These are phyloP conservation scores for Umbelopsis ramanniana DNA, from an alignment of 192 early-diverging fungal species.

Conservation along the genomic window DNA sequence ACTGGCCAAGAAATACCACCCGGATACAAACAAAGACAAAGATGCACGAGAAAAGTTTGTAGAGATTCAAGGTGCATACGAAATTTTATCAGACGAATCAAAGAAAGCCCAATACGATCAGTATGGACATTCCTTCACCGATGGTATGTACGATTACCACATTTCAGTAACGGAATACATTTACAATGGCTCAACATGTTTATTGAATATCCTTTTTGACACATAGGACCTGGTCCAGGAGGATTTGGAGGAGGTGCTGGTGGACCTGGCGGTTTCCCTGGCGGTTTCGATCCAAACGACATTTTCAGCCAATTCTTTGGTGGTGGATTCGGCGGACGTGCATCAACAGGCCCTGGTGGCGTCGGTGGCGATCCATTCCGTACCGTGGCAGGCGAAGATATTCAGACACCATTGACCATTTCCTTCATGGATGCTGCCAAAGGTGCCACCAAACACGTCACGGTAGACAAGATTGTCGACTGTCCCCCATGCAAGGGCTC, in stretches of 20 bases:
- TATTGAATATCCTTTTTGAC: background rate
- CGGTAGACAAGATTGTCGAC: slow-evolving; percentile 64
- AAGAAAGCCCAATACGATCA: slow-evolving; percentile 93
- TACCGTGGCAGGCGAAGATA: slow-evolving; percentile 58
- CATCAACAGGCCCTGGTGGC: slow-evolving; percentile 43
- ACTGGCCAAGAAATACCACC: slow-evolving; percentile 97
- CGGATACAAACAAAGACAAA: slow-evolving; percentile 95
- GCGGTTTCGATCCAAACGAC: slow-evolving; percentile 60
- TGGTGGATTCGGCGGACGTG: slow-evolving; percentile 46
- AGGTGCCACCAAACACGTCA: slow-evolving; percentile 71
- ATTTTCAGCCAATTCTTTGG: slow-evolving; percentile 40
- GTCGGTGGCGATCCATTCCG: slow-evolving; percentile 27
- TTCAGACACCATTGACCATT: slow-evolving; percentile 69
- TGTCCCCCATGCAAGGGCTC: slow-evolving; percentile 83
- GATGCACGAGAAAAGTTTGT: slow-evolving; percentile 95
- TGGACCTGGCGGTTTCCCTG: slow-evolving; percentile 62
- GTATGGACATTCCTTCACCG: slow-evolving; percentile 66
- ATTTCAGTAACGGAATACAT: background rate
- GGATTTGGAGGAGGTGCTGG: slow-evolving; percentile 48
- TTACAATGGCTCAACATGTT: background rate
- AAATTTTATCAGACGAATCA: slow-evolving; percentile 89
- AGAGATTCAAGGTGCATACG: slow-evolving; percentile 97
- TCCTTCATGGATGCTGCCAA: slow-evolving; percentile 92
- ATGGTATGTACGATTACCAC: background rate
- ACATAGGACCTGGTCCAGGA: background rate